Percentiles rank a stretch among this genome's conserved stretches.
Evolutionary conservation across 169 alveolate species (phyloP).

Genomic region (Cryptosporidium parvum): DNA sequence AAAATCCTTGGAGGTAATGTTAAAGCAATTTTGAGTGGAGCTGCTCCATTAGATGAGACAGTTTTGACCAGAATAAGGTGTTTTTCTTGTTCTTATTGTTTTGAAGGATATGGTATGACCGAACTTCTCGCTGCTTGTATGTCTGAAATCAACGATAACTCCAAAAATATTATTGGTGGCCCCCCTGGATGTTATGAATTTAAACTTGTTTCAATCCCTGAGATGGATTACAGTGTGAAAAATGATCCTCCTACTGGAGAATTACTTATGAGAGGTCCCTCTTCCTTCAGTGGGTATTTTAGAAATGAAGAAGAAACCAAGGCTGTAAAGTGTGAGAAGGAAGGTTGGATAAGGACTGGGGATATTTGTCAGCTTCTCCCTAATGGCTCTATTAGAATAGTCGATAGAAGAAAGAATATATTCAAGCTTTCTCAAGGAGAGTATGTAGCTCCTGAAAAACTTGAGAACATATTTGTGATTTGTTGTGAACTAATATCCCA

Average conservation of each 20-base stretch:
- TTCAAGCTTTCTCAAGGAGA: constrained; percentile 96
- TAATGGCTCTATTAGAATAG: constrained; percentile 89
- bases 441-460: constrained; percentile 95
- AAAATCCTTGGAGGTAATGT: constrained; percentile 92
- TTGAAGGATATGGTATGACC: constrained; percentile 95
- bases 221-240: constrained; percentile 88
- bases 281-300: constrained; percentile 91
- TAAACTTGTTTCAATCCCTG: constrained; percentile 92
- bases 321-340: constrained; percentile 86
- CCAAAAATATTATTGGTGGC: constrained; percentile 89
- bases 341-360: constrained; percentile 94
- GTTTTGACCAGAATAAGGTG: constrained; percentile 87
- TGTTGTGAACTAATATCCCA: constrained; percentile 46
- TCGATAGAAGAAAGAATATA: constrained; percentile 95
- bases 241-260: constrained; percentile 94
- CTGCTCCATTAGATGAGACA: constrained; percentile 90
- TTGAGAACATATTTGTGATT: constrained; percentile 77
- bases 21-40: constrained; percentile 87
- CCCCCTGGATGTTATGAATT: constrained; percentile 84
- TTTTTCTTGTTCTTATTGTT: constrained; percentile 85
- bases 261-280: constrained; percentile 89
- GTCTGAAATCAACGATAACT: constrained; percentile 83
- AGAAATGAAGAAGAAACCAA: constrained; percentile 89
- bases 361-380: constrained; percentile 89
- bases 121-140: constrained; percentile 91